phyloP scores from a whole-genome alignment of 192 early-diverging fungal species.

The Umbelopsis ramanniana region DNA sequence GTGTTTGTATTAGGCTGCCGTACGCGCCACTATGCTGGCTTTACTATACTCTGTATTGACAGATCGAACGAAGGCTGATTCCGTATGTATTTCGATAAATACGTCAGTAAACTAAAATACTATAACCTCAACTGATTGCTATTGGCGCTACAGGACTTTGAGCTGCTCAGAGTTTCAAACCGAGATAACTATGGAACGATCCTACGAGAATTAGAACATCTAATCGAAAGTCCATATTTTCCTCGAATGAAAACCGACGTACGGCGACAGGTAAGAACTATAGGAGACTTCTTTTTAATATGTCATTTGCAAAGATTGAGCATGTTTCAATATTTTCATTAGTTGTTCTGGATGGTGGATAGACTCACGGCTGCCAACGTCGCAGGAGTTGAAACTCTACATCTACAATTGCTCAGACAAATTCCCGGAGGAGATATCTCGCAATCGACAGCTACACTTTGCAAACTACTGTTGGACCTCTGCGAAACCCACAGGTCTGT shows the following conservation, averaged over 20 bases:
- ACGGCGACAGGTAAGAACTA: constrained; percentile 40
- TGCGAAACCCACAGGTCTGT: constrained; percentile 47
- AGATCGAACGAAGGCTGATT: constrained; percentile 38
- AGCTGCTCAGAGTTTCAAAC: constrained; percentile 61
- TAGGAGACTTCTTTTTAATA: not conserved
- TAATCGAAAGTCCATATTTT: constrained; percentile 45
- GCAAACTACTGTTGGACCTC: constrained; percentile 51
- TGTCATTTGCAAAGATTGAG: not conserved
- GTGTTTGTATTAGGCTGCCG: constrained; percentile 16
- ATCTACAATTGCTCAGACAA: constrained; percentile 60
- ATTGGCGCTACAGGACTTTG: constrained; percentile 45
- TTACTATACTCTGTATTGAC: constrained; percentile 65
- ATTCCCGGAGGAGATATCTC: constrained; percentile 63
- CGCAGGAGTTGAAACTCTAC: constrained; percentile 54
- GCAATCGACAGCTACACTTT: constrained; percentile 48
- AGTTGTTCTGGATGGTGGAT: constrained; percentile 65
- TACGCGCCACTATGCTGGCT: constrained; percentile 47
- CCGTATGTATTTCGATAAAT: constrained; percentile 34
- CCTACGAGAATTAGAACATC: constrained; percentile 40
- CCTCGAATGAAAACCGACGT: constrained; percentile 38
- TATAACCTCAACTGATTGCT: not conserved
- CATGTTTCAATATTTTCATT: not conserved
- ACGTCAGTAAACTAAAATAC: not conserved
- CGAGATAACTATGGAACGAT: constrained; percentile 62
- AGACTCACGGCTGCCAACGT: constrained; percentile 57